These are phyloP conservation scores for Backusella australiensis DNA, from an alignment of 192 early-diverging fungal genomes.

Conservation along the genomic window DNA sequence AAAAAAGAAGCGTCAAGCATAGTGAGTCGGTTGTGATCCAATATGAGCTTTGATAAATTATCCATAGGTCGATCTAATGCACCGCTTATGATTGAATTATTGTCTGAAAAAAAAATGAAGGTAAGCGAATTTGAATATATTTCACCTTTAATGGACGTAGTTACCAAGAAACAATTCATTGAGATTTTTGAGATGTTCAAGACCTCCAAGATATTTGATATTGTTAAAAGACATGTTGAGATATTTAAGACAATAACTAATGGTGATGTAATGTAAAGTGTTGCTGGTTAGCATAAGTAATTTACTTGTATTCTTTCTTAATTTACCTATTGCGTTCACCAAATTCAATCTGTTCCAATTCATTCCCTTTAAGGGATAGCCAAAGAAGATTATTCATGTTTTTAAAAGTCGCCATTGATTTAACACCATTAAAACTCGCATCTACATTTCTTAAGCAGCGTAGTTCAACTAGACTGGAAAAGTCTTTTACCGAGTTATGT, in stretches of 20 bases:
- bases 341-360: not conserved
- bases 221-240: not conserved
- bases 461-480: not conserved
- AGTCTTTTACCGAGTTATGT: not conserved
- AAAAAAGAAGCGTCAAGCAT: not conserved
- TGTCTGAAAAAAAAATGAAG: not conserved
- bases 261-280: not conserved
- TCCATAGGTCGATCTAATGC: not conserved
- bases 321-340: not conserved
- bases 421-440: not conserved
- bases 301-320: not conserved
- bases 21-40: not conserved
- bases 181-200: not conserved
- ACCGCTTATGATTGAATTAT: not conserved
- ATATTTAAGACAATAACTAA: not conserved
- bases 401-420: not conserved
- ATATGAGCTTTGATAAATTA: not conserved
- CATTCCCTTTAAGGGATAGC: not conserved
- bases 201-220: not conserved
- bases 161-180: not conserved
- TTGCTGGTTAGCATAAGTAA: not conserved
- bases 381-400: not conserved
- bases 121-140: not conserved
- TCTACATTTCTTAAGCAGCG: not conserved
- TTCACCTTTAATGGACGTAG: not conserved